Evolutionary conservation across 2,329 filamentous ascomycete species (phyloP), one percentile per base, ranked within the genome.

Genomic region (Colletotrichum sp.): DNA sequence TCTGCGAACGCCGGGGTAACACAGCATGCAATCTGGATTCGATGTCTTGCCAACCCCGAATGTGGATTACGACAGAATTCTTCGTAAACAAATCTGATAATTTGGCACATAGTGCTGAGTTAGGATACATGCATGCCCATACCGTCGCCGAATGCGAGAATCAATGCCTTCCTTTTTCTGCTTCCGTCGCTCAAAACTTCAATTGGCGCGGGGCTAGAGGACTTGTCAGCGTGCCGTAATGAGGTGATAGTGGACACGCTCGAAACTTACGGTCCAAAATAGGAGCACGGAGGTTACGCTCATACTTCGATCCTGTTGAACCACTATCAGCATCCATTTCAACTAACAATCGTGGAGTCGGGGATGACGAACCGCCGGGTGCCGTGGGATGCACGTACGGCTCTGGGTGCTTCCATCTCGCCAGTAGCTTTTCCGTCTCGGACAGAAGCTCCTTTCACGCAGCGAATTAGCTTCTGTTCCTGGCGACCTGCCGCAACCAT

Each of bases 361-460:
- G 59, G 75, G 70, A 32, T 48, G 28, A 82, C 91, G 78, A 88
- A 97, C 96, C 97, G 90, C 97, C 97, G 13, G 97, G 97, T 52
- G 97, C 96, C 57, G 95, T 98, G 16, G 97, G 97, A 79, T 94
- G 92, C 80, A 92, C 89, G 84, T 98, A 99, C 36, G 97, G 96
- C 84, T 99, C 97, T 5, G 97, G 97, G 83, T 99, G 97, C 88
- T 99, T 99, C 96, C 96, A 99, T 85, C 93, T 94, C 82, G 97
- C 92, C 78, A 99, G 88, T 75, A 98, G 84, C 80, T 94, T 94
- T 85, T 99, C 96, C 6, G 97, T 96, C 87, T 98, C 96, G 77
- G 93, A 92, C 79, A 99, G 90, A 74, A 99, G 86, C 66, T 92
- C 92, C 97, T 99, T 79, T 6, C 10, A 30, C 36, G 9, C 7